phyloP scores from a whole-genome alignment of 805 yeast genomes.

The Yamadazyma kitorensis region DNA sequence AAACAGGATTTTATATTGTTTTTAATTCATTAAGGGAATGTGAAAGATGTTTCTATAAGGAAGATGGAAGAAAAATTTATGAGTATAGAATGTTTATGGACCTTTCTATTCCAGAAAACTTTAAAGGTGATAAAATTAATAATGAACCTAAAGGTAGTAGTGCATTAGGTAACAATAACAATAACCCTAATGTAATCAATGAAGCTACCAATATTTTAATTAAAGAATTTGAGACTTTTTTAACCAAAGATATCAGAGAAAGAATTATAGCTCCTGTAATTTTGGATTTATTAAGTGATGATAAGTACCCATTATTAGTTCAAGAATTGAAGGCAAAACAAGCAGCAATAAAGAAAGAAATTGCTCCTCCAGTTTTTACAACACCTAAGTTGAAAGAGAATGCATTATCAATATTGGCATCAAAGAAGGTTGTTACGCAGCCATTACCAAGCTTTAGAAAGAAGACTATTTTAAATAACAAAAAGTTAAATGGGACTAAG shows the following conservation, averaged over 20 bases:
- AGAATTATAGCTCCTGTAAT: conserved; percentile 69
- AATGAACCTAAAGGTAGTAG: neutral
- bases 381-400: conserved; percentile 19
- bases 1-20: conserved; percentile 66
- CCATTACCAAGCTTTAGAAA: conserved; percentile 37
- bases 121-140: conserved; percentile 14
- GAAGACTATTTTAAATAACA: conserved; percentile 22
- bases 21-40: conserved; percentile 62
- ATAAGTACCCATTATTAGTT: conserved; percentile 51
- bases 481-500: conserved; percentile 22
- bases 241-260: conserved; percentile 71
- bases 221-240: conserved; percentile 60
- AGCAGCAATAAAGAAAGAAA: conserved; percentile 15
- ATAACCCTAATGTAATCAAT: conserved; percentile 36
- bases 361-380: conserved; percentile 12
- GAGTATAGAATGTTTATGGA: conserved; percentile 57
- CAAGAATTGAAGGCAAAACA: conserved; percentile 33
- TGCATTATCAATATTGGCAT: conserved; percentile 24
- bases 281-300: conserved; percentile 57
- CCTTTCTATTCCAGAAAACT: conserved; percentile 48
- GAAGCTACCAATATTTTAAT: conserved; percentile 59
- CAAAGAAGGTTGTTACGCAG: conserved; percentile 14
- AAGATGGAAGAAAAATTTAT: conserved; percentile 54
- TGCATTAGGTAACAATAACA: conserved; percentile 14
- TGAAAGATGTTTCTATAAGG: conserved; percentile 53